Conservation (phyloP, 495 filamentous ascomycete genomes). For the Oidiodendron maius region DNA sequence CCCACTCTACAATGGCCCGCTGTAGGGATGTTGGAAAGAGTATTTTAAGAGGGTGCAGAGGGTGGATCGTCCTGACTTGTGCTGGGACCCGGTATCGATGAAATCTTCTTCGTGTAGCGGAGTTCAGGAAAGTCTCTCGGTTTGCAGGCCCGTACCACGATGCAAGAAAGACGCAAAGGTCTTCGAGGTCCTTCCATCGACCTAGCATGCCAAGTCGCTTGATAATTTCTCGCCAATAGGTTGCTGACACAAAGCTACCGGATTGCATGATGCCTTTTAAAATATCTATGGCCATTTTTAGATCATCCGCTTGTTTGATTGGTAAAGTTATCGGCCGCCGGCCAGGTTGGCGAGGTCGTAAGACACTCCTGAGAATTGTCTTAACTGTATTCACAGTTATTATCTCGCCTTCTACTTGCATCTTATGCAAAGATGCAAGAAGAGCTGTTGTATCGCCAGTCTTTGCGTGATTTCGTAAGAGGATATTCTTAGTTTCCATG, state of each 20-base stretch:
- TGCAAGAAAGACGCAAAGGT: conserved; percentile 22
- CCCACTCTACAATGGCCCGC: conserved; percentile 52
- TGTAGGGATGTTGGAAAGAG: conserved; percentile 28
- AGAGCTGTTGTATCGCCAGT: conserved; percentile 14
- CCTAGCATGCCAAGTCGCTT: conserved; percentile 42
- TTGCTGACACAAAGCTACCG: conserved; percentile 27
- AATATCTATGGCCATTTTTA: conserved; percentile 25
- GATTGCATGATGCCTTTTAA: conserved; percentile 27
- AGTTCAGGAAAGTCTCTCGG: neutral
- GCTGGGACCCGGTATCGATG: conserved; percentile 3
- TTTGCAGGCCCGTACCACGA: conserved; percentile 14
- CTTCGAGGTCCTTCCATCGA: conserved; percentile 33
- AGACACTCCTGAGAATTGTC: conserved; percentile 6
- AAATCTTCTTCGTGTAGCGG: neutral
- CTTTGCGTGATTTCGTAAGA: conserved; percentile 30
- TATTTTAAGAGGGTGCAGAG: conserved; percentile 35
- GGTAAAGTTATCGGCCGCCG: neutral
- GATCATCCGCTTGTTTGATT: conserved; percentile 6
- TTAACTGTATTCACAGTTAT: conserved; percentile 9
- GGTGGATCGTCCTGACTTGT: conserved; percentile 14
- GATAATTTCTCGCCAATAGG: conserved; percentile 41
- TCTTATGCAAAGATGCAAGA: conserved; percentile 19
- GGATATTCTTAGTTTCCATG: conserved; percentile 28
- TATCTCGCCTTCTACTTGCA: conserved; percentile 17
- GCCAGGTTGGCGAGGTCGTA: conserved; percentile 8